Evolutionary conservation across 192 early-diverging fungal genomes (phyloP), one percentile per base, ranked within the genome.

Genomic region (Coemansia sp.): DNA sequence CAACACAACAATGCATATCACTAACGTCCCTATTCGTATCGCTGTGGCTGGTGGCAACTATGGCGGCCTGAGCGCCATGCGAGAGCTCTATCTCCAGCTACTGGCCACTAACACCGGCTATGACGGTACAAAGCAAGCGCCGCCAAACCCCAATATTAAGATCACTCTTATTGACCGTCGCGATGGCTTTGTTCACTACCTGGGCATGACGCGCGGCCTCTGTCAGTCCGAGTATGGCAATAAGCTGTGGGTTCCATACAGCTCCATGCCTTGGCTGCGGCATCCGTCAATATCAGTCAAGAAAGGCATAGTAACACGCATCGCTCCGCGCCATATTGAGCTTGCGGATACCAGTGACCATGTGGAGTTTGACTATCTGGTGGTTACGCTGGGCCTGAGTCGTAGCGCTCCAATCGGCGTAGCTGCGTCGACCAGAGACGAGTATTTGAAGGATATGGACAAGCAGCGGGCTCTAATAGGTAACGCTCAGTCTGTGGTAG

Each of bases 401-500:
- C 75, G 74, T 37, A 56, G 58, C 26, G 69, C 74, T 8, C 80
- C 80, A 0, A 74, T 77, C 33, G 74, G 75, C 9, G 70, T 73
- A 3, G 24, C 62, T 13, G 64, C 72, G 1, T 58, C 66, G 13
- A 74, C 74, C 21, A 61, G 55, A n/a, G 59, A 45, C 31, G 75
- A 74, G 50, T 74, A 70, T 16, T n/a, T 83, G n/a, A 18, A 45
- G 3, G 65, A 43, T 0, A 68, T 77, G 61, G 59, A 55, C 24
- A 66, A 40, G 20, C 68, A 74, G 33, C 63, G 70, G 18, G 13
- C 3, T 2, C 28, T 33, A 0, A 64, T 93, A 53, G 62, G 65
- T 16, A 61, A 72, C n/a, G 77, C 88, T 7, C 63, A 84, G 36
- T 83, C 78, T 3, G 73, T 91, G n/a, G 62, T 90, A 3, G 67